Evolutionary conservation across 1,284 basidiomycete species (phyloP).

Genomic region (Leccinum griseonigrum): DNA sequence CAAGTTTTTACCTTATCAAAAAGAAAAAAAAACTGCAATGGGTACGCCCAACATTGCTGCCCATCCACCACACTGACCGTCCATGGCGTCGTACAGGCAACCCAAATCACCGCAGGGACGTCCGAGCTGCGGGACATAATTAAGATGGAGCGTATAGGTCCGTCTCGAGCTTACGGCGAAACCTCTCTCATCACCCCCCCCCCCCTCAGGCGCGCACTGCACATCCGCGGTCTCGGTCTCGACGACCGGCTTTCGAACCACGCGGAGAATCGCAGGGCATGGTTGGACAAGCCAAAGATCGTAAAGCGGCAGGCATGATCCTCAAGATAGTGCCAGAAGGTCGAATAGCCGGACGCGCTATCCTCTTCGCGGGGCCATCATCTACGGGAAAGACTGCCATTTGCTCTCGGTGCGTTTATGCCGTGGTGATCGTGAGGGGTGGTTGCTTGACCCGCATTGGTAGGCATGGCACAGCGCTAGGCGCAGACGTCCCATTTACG

Average conservation of each 20-base stretch:
- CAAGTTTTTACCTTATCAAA: not conserved
- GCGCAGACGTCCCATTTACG: conserved; percentile 93
- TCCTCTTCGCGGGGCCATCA: conserved; percentile 95
- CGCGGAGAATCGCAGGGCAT: conserved; percentile 89
- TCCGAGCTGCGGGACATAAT: conserved; percentile 85
- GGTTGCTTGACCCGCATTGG: not conserved
- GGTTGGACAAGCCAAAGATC: conserved; percentile 93
- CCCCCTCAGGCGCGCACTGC: conserved; percentile 82
- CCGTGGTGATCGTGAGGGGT: not conserved
- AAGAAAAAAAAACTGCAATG: conserved; percentile 18
- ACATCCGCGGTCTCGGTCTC: conserved; percentile 92
- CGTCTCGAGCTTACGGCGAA: conserved; percentile 16
- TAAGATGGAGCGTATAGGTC: conserved; percentile 95
- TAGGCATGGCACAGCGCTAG: conserved; percentile 95
- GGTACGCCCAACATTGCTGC: conserved; percentile 9
- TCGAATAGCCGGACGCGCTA: conserved; percentile 90
- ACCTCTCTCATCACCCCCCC: not conserved
- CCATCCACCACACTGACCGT: conserved; percentile 7
- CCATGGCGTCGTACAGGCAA: conserved; percentile 41
- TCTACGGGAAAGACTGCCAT: conserved; percentile 96
- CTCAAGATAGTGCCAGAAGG: conserved; percentile 98
- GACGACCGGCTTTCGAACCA: conserved; percentile 86
- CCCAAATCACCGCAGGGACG: conserved; percentile 70
- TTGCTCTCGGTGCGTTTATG: conserved; percentile 69
- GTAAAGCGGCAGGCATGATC: conserved; percentile 96